Conservation (phyloP, 495 filamentous ascomycete species). For the Viridothelium virens region DNA sequence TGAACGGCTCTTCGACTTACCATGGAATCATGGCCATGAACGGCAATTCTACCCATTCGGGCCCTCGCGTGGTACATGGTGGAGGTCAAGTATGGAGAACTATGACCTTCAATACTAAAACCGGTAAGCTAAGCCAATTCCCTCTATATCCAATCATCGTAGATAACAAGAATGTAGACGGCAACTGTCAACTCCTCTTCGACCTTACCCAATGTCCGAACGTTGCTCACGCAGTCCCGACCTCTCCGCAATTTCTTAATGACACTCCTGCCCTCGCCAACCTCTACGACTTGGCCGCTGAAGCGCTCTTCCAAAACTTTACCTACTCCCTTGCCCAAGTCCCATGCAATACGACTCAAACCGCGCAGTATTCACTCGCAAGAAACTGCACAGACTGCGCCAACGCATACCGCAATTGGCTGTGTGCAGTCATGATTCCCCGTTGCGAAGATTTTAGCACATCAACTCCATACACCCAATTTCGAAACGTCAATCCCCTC, state of each 20-base stretch:
- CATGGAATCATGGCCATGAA: conserved; percentile 59
- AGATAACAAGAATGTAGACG: conserved; percentile 33
- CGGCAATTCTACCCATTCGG: conserved; percentile 46
- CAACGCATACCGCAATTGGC: conserved; percentile 79
- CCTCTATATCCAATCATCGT: too few relatives aligned
- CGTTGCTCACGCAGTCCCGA: conserved; percentile 83
- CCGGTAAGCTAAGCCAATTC: conserved; percentile 44
- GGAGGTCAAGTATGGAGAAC: conserved; percentile 64
- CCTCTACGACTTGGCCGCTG: conserved; percentile 44
- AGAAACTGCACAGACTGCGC: conserved; percentile 68
- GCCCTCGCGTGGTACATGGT: conserved; percentile 49
- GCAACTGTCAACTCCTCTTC: conserved; percentile 77
- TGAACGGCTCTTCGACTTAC: conserved; percentile 66
- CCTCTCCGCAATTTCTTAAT: conserved; percentile 45
- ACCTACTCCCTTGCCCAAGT: conserved; percentile 71
- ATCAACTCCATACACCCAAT: conserved; percentile 46
- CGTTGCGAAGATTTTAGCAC: conserved; percentile 77
- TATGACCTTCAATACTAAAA: conserved; percentile 66
- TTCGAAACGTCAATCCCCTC: conserved; percentile 62
- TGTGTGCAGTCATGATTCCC: conserved; percentile 87
- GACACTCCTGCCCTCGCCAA: conserved; percentile 20
- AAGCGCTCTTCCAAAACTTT: conserved; percentile 52
- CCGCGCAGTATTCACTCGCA: conserved; percentile 71
- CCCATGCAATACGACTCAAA: conserved; percentile 66
- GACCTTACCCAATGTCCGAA: conserved; percentile 78